Percentiles rank a stretch among this genome's conserved stretches.
Conservation (phyloP, 345 rosid species). For the Lagerstroemia speciosa region DNA sequence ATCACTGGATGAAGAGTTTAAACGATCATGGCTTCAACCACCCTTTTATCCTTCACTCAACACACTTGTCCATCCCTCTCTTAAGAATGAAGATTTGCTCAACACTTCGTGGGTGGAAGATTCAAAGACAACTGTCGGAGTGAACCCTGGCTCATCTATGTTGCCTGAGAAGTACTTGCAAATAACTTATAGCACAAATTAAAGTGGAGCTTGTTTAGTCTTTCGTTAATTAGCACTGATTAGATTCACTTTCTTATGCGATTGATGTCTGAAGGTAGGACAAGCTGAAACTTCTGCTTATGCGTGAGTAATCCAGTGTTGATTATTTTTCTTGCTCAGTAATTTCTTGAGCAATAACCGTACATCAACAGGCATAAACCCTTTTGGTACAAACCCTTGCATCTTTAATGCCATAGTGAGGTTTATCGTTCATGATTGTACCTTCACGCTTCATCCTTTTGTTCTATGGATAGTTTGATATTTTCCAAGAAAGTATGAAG, state of each 20-base stretch:
- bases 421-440: not conserved
- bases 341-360: not conserved
- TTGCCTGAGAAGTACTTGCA: not conserved
- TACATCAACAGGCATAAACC: not conserved
- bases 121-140: not conserved
- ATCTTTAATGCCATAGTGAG: not conserved
- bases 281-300: not conserved
- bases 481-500: too few species aligned
- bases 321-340: not conserved
- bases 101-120: not conserved
- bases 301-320: not conserved
- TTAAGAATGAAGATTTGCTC: not conserved
- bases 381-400: not conserved
- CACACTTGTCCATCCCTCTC: not conserved
- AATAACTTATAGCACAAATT: not conserved
- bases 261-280: not conserved
- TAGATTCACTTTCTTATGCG: not conserved
- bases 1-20: not conserved
- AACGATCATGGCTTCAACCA: not conserved
- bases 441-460: not conserved
- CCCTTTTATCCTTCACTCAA: not conserved
- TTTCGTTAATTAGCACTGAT: not conserved
- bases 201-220: not conserved
- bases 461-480: not conserved
- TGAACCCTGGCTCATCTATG: not conserved